Evolutionary conservation across 306 rosid genomes (phyloP).

Genomic region (Calophaca sinica): DNA sequence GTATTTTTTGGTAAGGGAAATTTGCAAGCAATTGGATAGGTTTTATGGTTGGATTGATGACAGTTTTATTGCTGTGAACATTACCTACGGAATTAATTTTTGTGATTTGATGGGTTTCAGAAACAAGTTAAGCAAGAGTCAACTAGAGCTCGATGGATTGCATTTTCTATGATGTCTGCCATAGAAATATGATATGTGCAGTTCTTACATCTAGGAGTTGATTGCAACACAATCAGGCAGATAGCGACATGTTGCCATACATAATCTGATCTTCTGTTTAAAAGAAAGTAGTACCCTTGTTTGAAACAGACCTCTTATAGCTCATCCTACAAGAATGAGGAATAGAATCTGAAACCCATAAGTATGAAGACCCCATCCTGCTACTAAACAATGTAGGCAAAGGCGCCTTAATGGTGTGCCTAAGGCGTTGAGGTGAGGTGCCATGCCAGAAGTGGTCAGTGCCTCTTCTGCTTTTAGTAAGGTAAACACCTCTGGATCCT

Average conservation of each 20-base stretch:
- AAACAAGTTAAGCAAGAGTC: too few relatives aligned
- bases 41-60: slow-evolving; percentile 26
- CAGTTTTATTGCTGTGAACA: slow-evolving; percentile 21
- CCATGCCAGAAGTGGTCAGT: background rate
- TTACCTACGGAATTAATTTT: background rate
- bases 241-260: background rate
- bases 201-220: slow-evolving; percentile 26
- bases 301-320: background rate
- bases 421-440: background rate
- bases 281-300: slow-evolving; percentile 2
- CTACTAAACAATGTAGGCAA: background rate
- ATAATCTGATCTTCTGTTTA: slow-evolving; percentile 6
- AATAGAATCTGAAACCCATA: background rate
- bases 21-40: background rate
- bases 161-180: slow-evolving; percentile 1
- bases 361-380: background rate
- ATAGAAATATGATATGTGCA: slow-evolving; percentile 12
- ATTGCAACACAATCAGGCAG: background rate
- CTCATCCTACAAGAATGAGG: slow-evolving; percentile 15
- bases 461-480: slow-evolving; percentile 1
- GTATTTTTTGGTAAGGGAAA: slow-evolving; percentile 30
- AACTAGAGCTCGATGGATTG: background rate
- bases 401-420: background rate
- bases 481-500: background rate
- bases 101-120: background rate